Percentiles rank a stretch among this genome's conserved stretches.
Evolutionary conservation across 2,329 filamentous ascomycete genomes (phyloP).

Genomic region (Ophioceras dolichostomum): DNA sequence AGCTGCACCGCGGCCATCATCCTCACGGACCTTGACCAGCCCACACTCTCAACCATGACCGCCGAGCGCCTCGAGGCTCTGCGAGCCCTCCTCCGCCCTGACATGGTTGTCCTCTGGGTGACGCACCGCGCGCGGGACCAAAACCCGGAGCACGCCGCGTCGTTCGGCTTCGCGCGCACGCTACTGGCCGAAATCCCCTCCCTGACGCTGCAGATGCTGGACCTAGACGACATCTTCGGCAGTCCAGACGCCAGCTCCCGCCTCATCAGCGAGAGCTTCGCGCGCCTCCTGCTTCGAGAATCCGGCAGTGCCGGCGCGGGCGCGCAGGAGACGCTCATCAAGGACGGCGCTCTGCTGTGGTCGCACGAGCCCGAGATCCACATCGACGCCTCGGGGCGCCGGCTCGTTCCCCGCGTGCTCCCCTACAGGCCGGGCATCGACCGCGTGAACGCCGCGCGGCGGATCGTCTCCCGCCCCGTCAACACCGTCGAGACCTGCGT

Average conservation of each 20-base stretch:
- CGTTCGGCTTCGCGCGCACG: conserved; percentile 18
- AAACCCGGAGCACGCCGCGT: conserved; percentile 16
- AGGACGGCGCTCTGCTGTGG: conserved; percentile 15
- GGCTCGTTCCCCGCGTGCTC: conserved; percentile 24
- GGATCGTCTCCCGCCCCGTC: conserved; percentile 17
- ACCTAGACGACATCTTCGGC: conserved; percentile 12
- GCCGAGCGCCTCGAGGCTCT: conserved; percentile 14
- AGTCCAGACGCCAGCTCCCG: neutral
- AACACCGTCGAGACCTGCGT: conserved; percentile 21
- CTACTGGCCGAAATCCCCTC: conserved; percentile 18
- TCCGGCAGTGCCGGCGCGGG: neutral
- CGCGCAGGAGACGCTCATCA: conserved; percentile 4
- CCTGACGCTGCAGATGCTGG: conserved; percentile 17
- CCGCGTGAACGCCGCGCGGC: conserved; percentile 22
- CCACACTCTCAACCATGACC: conserved; percentile 21
- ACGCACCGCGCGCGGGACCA: conserved; percentile 10
- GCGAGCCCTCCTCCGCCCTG: conserved; percentile 12
- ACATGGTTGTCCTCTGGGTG: conserved; percentile 19
- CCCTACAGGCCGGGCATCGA: conserved; percentile 25
- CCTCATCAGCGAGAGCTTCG: conserved; percentile 10
- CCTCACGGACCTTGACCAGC: conserved; percentile 21
- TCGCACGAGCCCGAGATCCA: conserved; percentile 24
- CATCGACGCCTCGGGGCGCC: conserved; percentile 17
- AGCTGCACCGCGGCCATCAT: conserved; percentile 19
- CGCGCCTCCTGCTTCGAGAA: conserved; percentile 8